Base-by-base conservation (phyloP, 2,329 filamentous ascomycete species). In the Camillea tinctor region DNA sequence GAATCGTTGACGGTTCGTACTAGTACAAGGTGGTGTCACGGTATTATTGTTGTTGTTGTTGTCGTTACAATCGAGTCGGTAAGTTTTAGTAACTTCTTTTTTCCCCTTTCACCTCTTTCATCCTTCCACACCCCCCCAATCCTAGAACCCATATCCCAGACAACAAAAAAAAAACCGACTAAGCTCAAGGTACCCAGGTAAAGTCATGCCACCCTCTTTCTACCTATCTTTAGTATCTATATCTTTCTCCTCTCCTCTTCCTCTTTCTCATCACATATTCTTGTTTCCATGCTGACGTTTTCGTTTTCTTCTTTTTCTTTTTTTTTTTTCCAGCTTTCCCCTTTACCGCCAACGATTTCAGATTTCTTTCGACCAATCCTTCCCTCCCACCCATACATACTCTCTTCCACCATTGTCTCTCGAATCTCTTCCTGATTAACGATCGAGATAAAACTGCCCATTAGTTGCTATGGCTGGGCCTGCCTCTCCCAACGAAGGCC, bases 401-500 rank as follows among this genome's bases (percentile, higher is more conserved):
- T 60, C 55, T 57, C 30, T n/a, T 50, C 49, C 49, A 21, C 24
- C 50, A 52, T 56, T 54, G 54, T 53, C 30, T 57, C 55, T 50
- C 36, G 36, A 44, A 56, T 52, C 55, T 52, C 40, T 53, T 44
- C 36, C 11, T 15, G 56, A 52, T 50, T 56, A 60, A 56, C 26
- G 52, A 60, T 50, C 59, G 44, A 44, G 60, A 64, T 61, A 64
- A 62, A 55, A 64, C 65, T 64, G 64, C 60, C 63, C 64, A 15
- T 66, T 64, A 64, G 64, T 68, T 66, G 62, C 60, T 49, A 87
- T 87, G 84, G 79, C 83, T 70, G 84, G 84, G 69, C 80, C 84
- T 70, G 78, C 79, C 67, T 85, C 84, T 66, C 84, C 84, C 64
- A 80, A 81, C 74, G 82, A 84, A 70, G 84, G 84, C 69, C 84